Conservation (phyloP, 2,329 filamentous ascomycete genomes). For the Pseudocercospora vitis region DNA sequence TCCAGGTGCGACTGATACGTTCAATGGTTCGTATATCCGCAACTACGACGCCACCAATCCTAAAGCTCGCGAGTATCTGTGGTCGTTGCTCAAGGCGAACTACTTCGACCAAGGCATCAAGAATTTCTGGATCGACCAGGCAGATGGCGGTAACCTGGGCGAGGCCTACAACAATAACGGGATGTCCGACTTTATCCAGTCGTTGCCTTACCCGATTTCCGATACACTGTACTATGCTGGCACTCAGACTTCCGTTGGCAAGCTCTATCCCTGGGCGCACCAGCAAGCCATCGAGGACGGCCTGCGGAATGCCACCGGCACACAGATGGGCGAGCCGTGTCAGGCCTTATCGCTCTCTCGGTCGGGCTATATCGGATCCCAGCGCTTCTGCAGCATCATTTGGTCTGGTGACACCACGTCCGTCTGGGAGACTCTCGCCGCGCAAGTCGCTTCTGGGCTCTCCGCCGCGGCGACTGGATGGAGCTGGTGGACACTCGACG, state of each 20-base stretch:
- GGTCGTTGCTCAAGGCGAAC: constrained; percentile 33
- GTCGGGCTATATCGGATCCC: constrained; percentile 37
- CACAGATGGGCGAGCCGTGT: constrained; percentile 30
- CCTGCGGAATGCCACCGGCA: constrained; percentile 32
- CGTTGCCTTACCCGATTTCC: constrained; percentile 35
- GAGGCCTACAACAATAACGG: constrained; percentile 43
- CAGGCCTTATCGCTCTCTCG: constrained; percentile 33
- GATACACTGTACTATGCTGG: constrained; percentile 36
- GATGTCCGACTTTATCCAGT: constrained; percentile 32
- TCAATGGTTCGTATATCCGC: constrained; percentile 37
- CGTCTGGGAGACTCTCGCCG: constrained; percentile 34
- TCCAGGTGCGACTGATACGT: constrained; percentile 34
- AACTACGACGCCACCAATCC: constrained; percentile 39
- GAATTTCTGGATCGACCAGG: constrained; percentile 41
- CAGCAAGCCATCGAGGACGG: constrained; percentile 37
- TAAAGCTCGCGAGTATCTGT: constrained; percentile 34
- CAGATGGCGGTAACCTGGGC: constrained; percentile 41
- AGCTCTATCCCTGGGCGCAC: constrained; percentile 37
- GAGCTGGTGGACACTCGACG: constrained; percentile 36
- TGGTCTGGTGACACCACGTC: constrained; percentile 37
- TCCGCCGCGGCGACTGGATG: constrained; percentile 34
- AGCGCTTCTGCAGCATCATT: constrained; percentile 38
- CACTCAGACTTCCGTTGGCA: constrained; percentile 33
- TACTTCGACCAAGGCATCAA: constrained; percentile 38
- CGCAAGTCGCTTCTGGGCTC: constrained; percentile 33